Evolutionary conservation across 1,284 basidiomycete genomes (phyloP).

Genomic region (Sporisorium graminicola): DNA sequence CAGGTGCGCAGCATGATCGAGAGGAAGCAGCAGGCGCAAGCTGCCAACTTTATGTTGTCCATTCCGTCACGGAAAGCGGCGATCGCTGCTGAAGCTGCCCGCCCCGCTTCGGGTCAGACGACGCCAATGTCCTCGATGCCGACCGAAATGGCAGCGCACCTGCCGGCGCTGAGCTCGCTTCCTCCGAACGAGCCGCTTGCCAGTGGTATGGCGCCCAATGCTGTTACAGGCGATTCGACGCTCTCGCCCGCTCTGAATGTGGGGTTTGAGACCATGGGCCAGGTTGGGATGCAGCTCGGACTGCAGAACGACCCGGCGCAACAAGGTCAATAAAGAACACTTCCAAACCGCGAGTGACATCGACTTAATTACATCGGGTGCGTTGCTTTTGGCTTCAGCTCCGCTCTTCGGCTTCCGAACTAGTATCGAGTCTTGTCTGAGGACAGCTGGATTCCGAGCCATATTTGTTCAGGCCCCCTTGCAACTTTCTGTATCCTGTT

Average conservation of each 20-base stretch:
- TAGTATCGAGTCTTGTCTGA: not conserved
- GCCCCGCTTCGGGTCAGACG: constrained; percentile 42
- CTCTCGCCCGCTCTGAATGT: constrained; percentile 39
- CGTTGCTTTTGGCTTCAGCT: too few species aligned
- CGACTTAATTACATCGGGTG: too few species aligned
- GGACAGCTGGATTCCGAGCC: constrained; percentile 1
- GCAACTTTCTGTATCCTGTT: constrained; percentile 3
- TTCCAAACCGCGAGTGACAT: not conserved
- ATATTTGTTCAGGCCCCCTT: not conserved
- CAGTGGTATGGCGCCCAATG: constrained; percentile 32
- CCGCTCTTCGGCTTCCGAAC: not conserved
- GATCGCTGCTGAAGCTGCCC: constrained; percentile 39
- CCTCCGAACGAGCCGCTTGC: constrained; percentile 29
- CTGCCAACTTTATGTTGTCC: constrained; percentile 58
- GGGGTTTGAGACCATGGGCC: constrained; percentile 30
- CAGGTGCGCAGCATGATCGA: constrained; percentile 60
- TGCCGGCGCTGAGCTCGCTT: constrained; percentile 46
- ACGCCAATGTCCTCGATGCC: constrained; percentile 62
- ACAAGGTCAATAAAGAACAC: constrained; percentile 10
- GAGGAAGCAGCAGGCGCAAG: constrained; percentile 57
- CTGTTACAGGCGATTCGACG: constrained; percentile 15
- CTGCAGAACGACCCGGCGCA: constrained; percentile 15
- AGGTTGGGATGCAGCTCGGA: constrained; percentile 31
- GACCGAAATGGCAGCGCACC: constrained; percentile 49
- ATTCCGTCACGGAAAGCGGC: constrained; percentile 51